Base-by-base conservation (phyloP, 441 rosid genomes). In the Mallotus repandus region DNA sequence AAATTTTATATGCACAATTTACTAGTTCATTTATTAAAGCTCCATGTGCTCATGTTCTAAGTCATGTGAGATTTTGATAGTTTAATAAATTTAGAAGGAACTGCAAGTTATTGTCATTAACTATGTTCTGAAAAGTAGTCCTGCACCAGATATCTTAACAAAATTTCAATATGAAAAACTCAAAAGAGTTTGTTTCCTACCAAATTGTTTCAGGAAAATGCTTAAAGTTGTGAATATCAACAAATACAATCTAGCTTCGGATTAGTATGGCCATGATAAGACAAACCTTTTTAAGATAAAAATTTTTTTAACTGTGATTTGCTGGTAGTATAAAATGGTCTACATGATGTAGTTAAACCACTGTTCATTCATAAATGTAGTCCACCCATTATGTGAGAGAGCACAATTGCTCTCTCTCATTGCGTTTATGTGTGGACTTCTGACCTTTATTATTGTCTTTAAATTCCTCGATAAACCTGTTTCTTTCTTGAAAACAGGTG, bases 401-500 rank as follows among this genome's bases (percentile, higher is more conserved):
- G n/a, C 48, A 14, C 0, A 65, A 64, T 45, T 43, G 57, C 41
- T 78, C 58, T 50, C 25, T 6, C 22, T 3, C 6, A 16, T 52
- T 21, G 72, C 41, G n/a, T 53, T 69, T 63, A 16, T 68, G 58
- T 55, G 68, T 59, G 21, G 43, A 45, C 64, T 69, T 12, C 19
- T 32, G 21, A 19, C 43, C 45, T 32, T 29, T 72, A 9, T 43
- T 56, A 14, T 22, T 15, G 11, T 50, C 55, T 62, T 14, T 53
- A 12, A 46, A 41, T 67, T 69, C 65, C 10, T 66, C 4, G 32
- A 41, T 80, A 63, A 76, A 7, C 41, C 3, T 56, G 60, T 45
- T 70, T 55, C 58, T 41, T 63, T 52, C 19, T 43, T 52, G 32
- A 53, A 11, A 38, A 68, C 84, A 93, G 99, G 94, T 96, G 16